These are phyloP conservation scores for Xylaria grammica DNA, from an alignment of 495 filamentous ascomycete genomes.

Conservation along the genomic window DNA sequence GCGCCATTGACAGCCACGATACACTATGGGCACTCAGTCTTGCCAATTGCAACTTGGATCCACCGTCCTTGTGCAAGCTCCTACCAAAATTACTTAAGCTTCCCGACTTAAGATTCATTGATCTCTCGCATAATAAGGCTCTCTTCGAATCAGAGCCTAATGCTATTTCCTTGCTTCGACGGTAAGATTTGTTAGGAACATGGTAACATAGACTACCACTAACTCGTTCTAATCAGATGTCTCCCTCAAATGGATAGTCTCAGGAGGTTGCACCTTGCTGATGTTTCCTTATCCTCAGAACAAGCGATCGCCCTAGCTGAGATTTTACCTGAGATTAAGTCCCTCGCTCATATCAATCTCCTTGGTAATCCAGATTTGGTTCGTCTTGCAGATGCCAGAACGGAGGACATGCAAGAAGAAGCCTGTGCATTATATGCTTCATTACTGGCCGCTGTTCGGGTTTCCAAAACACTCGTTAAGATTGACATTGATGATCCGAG, in stretches of 20 bases:
- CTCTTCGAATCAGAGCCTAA: constrained; percentile 78
- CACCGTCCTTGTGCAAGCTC: constrained; percentile 71
- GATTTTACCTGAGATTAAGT: constrained; percentile 82
- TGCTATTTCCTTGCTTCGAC: constrained; percentile 75
- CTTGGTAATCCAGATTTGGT: constrained; percentile 79
- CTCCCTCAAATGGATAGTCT: constrained; percentile 79
- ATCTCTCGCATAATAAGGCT: constrained; percentile 85
- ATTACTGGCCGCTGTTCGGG: constrained; percentile 83
- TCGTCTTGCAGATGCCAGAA: constrained; percentile 68
- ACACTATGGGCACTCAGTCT: constrained; percentile 83
- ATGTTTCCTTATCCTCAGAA: constrained; percentile 83
- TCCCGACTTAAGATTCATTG: constrained; percentile 82
- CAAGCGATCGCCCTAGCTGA: constrained; percentile 90
- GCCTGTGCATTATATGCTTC: constrained; percentile 93
- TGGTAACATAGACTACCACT: constrained; percentile 15
- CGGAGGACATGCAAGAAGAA: constrained; percentile 81
- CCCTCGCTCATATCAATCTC: constrained; percentile 84
- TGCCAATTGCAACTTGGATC: constrained; percentile 82
- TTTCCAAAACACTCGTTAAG: constrained; percentile 82
- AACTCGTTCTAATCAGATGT: constrained; percentile 54
- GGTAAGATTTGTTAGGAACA: constrained; percentile 45
- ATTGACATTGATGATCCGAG: constrained; percentile 90
- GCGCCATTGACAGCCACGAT: constrained; percentile 63
- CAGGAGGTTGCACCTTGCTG: constrained; percentile 84
- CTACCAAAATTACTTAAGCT: constrained; percentile 76